phyloP scores from a whole-genome alignment of 2,329 filamentous ascomycete genomes.

The Tolypocladium inflatum region DNA sequence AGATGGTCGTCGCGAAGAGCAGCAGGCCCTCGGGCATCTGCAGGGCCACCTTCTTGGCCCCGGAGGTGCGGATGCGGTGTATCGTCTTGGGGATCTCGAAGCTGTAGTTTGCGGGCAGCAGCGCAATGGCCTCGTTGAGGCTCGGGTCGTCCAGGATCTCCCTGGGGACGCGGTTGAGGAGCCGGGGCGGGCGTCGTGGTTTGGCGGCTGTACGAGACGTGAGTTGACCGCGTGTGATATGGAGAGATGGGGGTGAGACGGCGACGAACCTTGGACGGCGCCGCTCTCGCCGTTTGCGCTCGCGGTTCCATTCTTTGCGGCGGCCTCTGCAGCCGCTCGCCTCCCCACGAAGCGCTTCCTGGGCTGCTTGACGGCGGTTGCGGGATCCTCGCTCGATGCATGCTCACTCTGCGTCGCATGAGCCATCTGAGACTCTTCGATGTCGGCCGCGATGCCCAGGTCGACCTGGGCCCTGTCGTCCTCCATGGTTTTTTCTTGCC shows the following conservation, averaged over 20 bases:
- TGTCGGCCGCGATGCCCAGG: constrained; percentile 58
- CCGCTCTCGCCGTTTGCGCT: constrained; percentile 16
- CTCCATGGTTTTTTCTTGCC: constrained; percentile 47
- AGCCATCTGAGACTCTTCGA: constrained; percentile 39
- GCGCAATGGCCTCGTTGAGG: constrained; percentile 76
- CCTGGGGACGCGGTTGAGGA: constrained; percentile 83
- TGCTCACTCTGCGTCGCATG: constrained; percentile 12
- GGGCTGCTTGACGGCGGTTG: constrained; percentile 52
- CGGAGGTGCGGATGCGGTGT: constrained; percentile 75
- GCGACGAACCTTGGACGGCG: constrained; percentile 40
- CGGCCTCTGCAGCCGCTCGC: constrained; percentile 57
- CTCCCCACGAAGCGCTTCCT: constrained; percentile 89
- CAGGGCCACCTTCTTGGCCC: constrained; percentile 76
- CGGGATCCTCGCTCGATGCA: background rate
- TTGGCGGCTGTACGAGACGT: constrained; percentile 47
- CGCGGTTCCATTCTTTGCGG: constrained; percentile 30
- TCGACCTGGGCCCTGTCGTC: constrained; percentile 63
- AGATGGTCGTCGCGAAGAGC: constrained; percentile 93
- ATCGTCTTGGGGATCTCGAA: constrained; percentile 99
- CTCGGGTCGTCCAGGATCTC: constrained; percentile 78
- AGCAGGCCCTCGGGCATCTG: constrained; percentile 95
- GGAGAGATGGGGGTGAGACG: background rate
- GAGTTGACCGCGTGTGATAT: background rate
- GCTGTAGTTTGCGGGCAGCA: constrained; percentile 92
- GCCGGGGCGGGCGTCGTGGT: constrained; percentile 62